Percentiles rank a stretch among this genome's conserved stretches.
phyloP scores from a whole-genome alignment of 192 early-diverging fungal species.

The Diversispora epigaea region DNA sequence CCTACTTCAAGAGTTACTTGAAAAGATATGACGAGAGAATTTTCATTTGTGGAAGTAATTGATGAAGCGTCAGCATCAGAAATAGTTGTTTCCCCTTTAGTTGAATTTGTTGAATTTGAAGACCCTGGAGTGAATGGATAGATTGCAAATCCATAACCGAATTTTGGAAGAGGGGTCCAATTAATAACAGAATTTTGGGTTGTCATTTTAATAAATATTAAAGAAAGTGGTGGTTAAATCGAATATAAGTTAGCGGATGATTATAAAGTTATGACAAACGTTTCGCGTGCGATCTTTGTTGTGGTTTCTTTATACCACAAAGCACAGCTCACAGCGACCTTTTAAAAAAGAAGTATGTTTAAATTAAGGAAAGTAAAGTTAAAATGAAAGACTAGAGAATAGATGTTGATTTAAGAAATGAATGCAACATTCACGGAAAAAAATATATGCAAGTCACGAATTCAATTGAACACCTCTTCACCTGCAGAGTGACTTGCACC shows the following conservation, averaged over 20 bases:
- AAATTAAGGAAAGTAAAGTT: too few species aligned
- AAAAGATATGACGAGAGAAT: conserved; percentile 1
- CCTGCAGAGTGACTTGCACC: background rate
- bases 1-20: conserved; percentile 49
- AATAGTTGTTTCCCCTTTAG: background rate
- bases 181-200: background rate
- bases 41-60: conserved; percentile 19
- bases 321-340: too few species aligned
- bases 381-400: too few species aligned
- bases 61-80: conserved; percentile 20
- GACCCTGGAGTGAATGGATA: conserved; percentile 44
- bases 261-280: too few species aligned
- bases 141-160: conserved; percentile 47
- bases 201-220: background rate
- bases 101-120: conserved; percentile 10
- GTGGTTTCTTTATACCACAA: background rate
- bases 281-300: background rate
- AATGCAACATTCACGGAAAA: background rate
- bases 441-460: background rate
- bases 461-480: background rate
- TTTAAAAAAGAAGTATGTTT: too few species aligned
- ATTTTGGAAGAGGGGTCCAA: conserved; percentile 48
- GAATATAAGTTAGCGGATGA: background rate
- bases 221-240: background rate
- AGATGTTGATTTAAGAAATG: background rate